Evolutionary conservation across 1,284 basidiomycete species (phyloP).

Genomic region (Stereum hirsutum): DNA sequence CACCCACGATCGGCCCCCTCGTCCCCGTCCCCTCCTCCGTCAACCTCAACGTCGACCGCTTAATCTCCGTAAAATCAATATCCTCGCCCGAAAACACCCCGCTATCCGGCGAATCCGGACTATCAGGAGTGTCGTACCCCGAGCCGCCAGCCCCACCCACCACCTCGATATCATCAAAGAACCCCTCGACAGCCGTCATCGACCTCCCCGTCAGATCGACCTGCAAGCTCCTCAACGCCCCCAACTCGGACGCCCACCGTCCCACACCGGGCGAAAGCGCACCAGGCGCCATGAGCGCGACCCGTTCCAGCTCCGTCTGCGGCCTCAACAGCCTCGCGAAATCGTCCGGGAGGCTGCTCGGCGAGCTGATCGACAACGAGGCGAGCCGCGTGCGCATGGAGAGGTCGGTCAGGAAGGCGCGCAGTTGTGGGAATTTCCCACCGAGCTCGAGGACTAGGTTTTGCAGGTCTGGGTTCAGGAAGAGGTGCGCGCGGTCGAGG

Average conservation of each 20-base stretch:
- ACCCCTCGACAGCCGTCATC: conserved; percentile 59
- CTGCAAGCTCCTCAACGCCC: conserved; percentile 48
- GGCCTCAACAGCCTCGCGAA: conserved; percentile 54
- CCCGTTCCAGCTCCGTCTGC: conserved; percentile 49
- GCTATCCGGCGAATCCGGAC: conserved; percentile 56
- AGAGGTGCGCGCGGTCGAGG: conserved; percentile 52
- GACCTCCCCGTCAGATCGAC: conserved; percentile 63
- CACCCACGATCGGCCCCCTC: conserved; percentile 20
- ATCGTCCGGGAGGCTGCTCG: conserved; percentile 56
- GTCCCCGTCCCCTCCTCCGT: conserved; percentile 40
- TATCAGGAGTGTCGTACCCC: conserved; percentile 58
- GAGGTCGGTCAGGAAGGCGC: conserved; percentile 51
- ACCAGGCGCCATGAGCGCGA: conserved; percentile 61
- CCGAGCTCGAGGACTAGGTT: conserved; percentile 53
- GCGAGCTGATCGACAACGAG: conserved; percentile 59
- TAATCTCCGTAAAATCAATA: conserved; percentile 59
- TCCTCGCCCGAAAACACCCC: conserved; percentile 69
- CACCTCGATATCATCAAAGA: conserved; percentile 55
- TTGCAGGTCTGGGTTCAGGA: conserved; percentile 53
- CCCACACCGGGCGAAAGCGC: conserved; percentile 59
- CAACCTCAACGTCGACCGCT: conserved; percentile 52
- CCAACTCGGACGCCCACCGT: conserved; percentile 54
- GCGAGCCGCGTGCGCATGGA: conserved; percentile 49
- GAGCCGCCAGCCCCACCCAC: no score
- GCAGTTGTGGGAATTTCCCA: conserved; percentile 44